Evolutionary conservation across 164 flowering plant species (phyloP), one percentile per base, ranked within the genome.

Genomic region (Vitis cinerea): DNA sequence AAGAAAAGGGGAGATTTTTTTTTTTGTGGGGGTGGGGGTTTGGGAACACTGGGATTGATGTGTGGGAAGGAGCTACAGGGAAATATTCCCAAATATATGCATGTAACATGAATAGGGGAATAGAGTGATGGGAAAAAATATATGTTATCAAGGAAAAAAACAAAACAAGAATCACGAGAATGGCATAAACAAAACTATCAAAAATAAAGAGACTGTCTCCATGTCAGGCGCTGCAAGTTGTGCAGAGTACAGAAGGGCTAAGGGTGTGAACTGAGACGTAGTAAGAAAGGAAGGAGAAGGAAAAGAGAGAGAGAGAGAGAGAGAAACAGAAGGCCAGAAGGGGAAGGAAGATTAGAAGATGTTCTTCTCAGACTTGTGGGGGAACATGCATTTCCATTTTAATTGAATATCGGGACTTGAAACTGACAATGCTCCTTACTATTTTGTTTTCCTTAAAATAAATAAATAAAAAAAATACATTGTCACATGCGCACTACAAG

Each of bases 111-210:
- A 79, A 72, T 49, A 31, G 59, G 73, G 67, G 54, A 68, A 63
- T 53, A 66, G 61, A 23, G 58, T 29, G 44, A 69, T 59, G 59
- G 60, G 52, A 60, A 48, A 59, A 53, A 61, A 15, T 53, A 63
- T 48, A 67, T 68, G 31, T 31, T 31, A 47, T 1, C 9, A 11
- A 59, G 59, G 69, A 64, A 74, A 72, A 72, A 17, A 75, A 74
- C 75, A 78, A 80, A 75, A 70, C 30, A 83, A 75, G 79, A 73
- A 67, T 88, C 89, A 88, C 92, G 92, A 83, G 89, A 75, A 75
- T 70, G 71, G 77, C 72, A 71, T 66, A 76, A n/a, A 63, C 49
- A 63, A 71, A 66, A 61, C 27, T 37, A 68, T 37, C 55, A 63
- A 65, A 65, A 72, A 66, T 31, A 64, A 59, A 66, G 55, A 81